Base-by-base conservation (phyloP, 495 filamentous ascomycete species). In the Penicillium soppii region DNA sequence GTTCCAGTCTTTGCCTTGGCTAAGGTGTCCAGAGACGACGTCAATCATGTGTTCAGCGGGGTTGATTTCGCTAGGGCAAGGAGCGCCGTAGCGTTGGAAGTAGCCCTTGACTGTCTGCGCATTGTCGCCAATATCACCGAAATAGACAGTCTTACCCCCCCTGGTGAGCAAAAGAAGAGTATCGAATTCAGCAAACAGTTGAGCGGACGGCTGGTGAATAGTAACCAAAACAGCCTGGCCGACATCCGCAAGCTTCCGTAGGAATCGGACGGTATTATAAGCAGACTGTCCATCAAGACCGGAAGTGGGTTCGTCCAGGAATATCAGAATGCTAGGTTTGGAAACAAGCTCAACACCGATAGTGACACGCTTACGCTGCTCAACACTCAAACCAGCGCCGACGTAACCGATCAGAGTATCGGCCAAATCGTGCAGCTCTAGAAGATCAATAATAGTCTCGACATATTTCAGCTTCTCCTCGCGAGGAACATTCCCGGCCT, bases 21-120 rank as follows among this genome's bases (percentile, higher is more conserved):
- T 62, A 13, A 64, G 53, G 22, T 54, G 27, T 7, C 67, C 63
- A 6, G 65, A 58, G 43, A 90, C 91, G 47, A 88, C 86, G 56
- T 94, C 88, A 33, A 96, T 76, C 87, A 96, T 95, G 82, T 87
- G 91, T 64, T 96, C 91, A 12, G 91, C 91, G 15, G 89, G 89
- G 46, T 77, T 96, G 17, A 84, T 83, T 12, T 85, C 80, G 2
- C 70, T 53, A 2, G 87, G 86, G 66, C 90, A 95, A 22, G 79
- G 70, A 4, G 84, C 87, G 21, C 88, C 83, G 59, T 90, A 82
- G 43, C 78, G 74, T 61, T 85, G 82, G 56, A 95, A 95, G 69
- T 94, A 92, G 86, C 66, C 74, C 76, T 53, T 82, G 69, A 45
- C 74, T 58, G 60, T 69, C 5, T 67, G 60, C 19, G 69, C 75